A percentile compares a stretch with the other conserved stretches of the same genome.
These are phyloP conservation scores for Cladosporium sp. DNA, from an alignment of 2,329 filamentous ascomycete species.

Conservation along the genomic window DNA sequence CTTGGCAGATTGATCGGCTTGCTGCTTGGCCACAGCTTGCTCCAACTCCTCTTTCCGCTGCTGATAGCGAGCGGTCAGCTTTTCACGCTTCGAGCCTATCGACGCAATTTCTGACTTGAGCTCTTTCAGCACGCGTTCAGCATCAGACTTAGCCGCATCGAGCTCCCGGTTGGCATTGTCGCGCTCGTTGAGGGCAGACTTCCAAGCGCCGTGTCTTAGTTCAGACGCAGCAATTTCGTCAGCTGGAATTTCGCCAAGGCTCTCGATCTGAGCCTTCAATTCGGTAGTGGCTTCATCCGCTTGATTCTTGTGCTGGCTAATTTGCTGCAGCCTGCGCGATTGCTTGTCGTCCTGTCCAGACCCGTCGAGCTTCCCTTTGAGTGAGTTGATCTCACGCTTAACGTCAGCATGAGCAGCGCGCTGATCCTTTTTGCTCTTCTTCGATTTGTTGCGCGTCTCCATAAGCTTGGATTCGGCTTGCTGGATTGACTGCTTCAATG, in stretches of 20 bases:
- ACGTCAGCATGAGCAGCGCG: constrained; percentile 61
- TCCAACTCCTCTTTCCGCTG: constrained; percentile 69
- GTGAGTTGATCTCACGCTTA: constrained; percentile 67
- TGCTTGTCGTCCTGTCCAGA: constrained; percentile 69
- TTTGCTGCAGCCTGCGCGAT: constrained; percentile 67
- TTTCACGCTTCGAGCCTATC: constrained; percentile 63
- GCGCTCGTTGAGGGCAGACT: constrained; percentile 48
- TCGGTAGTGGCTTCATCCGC: constrained; percentile 56
- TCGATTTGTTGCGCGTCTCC: constrained; percentile 63
- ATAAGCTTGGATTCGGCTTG: constrained; percentile 63
- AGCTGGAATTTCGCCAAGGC: constrained; percentile 57
- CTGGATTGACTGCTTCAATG: constrained; percentile 68
- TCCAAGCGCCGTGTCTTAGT: constrained; percentile 51
- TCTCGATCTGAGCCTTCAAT: constrained; percentile 56
- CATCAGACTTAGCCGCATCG: constrained; percentile 55
- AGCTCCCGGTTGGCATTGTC: constrained; percentile 49
- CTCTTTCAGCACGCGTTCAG: constrained; percentile 57
- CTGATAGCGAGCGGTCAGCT: constrained; percentile 62
- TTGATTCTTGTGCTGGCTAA: constrained; percentile 66
- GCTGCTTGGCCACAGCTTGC: constrained; percentile 64
- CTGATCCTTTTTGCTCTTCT: constrained; percentile 67
- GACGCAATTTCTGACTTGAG: constrained; percentile 59
- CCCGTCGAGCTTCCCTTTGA: constrained; percentile 58
- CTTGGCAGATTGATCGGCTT: constrained; percentile 37
- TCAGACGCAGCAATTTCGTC: constrained; percentile 55